phyloP scores from a whole-genome alignment of 2,329 filamentous ascomycete genomes.

The Alternaria gaisen region DNA sequence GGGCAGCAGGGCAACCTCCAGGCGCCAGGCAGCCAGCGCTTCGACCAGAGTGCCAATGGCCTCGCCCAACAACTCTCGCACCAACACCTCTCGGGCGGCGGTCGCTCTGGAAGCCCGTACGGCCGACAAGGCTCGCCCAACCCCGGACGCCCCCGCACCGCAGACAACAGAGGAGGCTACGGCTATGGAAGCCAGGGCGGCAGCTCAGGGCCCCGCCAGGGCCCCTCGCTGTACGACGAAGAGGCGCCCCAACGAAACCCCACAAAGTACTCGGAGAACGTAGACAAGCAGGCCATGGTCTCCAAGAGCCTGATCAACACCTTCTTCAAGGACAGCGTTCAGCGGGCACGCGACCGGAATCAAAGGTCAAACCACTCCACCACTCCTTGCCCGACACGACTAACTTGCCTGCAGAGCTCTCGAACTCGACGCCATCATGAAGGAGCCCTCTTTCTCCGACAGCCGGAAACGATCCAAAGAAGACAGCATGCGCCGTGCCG shows the following conservation, averaged over 20 bases:
- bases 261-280: slow-evolving; percentile 87
- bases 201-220: slow-evolving; percentile 70
- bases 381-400: neutral
- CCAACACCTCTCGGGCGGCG: slow-evolving; percentile 82
- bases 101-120: slow-evolving; percentile 73
- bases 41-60: slow-evolving; percentile 86
- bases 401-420: slow-evolving; percentile 72
- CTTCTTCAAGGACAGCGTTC: slow-evolving; percentile 99
- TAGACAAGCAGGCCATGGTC: slow-evolving; percentile 75
- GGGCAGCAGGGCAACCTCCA: slow-evolving; percentile 59
- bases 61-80: slow-evolving; percentile 96
- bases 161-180: slow-evolving; percentile 68
- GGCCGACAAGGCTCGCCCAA: slow-evolving; percentile 72
- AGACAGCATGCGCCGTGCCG: slow-evolving; percentile 83
- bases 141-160: slow-evolving; percentile 84
- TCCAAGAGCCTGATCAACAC: slow-evolving; percentile 72
- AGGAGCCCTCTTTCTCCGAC: slow-evolving; percentile 77
- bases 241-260: slow-evolving; percentile 81
- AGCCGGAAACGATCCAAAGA: slow-evolving; percentile 84
- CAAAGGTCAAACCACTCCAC: slow-evolving; percentile 72
- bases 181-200: slow-evolving; percentile 73
- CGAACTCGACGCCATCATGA: slow-evolving; percentile 86
- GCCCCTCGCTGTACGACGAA: slow-evolving; percentile 63
- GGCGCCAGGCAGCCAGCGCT: slow-evolving; percentile 63
- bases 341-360: slow-evolving; percentile 93